Conservation (phyloP, 768 basidiomycete species). For the Myochromella boudieri region DNA sequence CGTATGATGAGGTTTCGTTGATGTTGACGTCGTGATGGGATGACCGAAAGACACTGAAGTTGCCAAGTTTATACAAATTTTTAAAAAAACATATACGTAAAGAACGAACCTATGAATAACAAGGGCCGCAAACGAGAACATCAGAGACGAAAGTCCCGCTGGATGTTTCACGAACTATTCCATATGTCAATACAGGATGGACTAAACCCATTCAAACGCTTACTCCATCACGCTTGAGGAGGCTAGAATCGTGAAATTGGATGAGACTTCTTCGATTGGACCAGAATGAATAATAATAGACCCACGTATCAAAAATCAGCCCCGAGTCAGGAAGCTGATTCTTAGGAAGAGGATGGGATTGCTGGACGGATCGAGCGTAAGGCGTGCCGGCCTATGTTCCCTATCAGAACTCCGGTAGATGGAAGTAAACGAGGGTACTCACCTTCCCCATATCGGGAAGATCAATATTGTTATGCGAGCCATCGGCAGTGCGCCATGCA, state of each 20-base stretch:
- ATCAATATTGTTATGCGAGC: slow-evolving; percentile 71
- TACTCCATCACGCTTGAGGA: slow-evolving; percentile 72
- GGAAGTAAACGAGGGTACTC: not conserved
- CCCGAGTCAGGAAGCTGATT: slow-evolving; percentile 79
- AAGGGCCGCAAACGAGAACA: slow-evolving; percentile 82
- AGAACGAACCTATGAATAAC: slow-evolving; percentile 69
- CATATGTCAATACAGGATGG: not conserved
- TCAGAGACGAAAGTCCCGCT: slow-evolving; percentile 71
- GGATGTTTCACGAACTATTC: slow-evolving; percentile 73
- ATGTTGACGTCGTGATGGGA: slow-evolving; percentile 62
- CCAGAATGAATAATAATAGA: slow-evolving; percentile 4
- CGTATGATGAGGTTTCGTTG: slow-evolving; percentile 86
- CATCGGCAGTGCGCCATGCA: slow-evolving; percentile 75
- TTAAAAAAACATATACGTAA: no score
- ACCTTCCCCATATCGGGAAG: slow-evolving; percentile 71
- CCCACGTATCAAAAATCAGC: slow-evolving; percentile 74
- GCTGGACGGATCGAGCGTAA: slow-evolving; percentile 83
- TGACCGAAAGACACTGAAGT: slow-evolving; percentile 88
- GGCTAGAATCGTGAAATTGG: slow-evolving; percentile 18
- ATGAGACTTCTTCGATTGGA: not conserved
- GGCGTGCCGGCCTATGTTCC: slow-evolving; percentile 57
- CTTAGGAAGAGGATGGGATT: slow-evolving; percentile 58
- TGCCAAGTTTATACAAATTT: no score
- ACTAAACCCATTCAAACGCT: no score
- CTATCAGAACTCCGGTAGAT: slow-evolving; percentile 1